Base-by-base conservation (phyloP, 2,329 filamentous ascomycete genomes). In the Cordyceps farinosa region DNA sequence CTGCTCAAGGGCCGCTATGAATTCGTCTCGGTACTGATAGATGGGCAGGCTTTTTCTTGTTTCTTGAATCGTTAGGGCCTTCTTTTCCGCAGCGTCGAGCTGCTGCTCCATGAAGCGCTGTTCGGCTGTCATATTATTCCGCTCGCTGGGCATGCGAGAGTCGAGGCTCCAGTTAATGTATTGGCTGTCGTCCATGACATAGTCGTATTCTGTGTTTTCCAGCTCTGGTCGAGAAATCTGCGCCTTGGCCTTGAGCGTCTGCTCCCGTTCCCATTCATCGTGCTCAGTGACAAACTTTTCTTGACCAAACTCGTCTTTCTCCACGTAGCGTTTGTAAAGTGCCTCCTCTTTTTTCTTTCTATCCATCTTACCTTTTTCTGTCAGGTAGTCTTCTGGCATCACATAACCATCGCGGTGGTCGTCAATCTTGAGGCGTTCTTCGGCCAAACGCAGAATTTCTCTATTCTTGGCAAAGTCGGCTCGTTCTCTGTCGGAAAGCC, bases 311-410 rank as follows among this genome's bases (percentile, higher is more conserved):
- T 96, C 91, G 69, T 96, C 92, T 65, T 86, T 85, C 66, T 97
- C 93, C 3, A 97, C 88, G 69, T 97, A 94, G 57, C 93, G 87
- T 74, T 92, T 93, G 77, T 96, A 97, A 11, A 99, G 82, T 0
- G 91, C 91, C 30, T 96, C 91, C 66, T 95, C 87, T 74, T 98
- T 98, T 73, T 90, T 90, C 73, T 90, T 92, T 69, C 84, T 84
- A 72, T 96, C 90, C 66, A 96, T 88, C 72, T 96, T 95, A 29
- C 92, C 92, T 76, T 94, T 93, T 73, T 96, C 92, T 0, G 91
- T 97, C 66, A 97, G 94, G 72, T 97, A 97, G 73, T 97, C 92
- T 67, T 97, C 93, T 0, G 94, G 95, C 79, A 99, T 88, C 67
- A 89, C 84, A 76, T 98, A 99, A 2, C 94, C 94, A 78, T 97